Evolutionary conservation across 257 asterid species (phyloP), one percentile per base, ranked within the genome.

Genomic region (Scutellaria barbata): DNA sequence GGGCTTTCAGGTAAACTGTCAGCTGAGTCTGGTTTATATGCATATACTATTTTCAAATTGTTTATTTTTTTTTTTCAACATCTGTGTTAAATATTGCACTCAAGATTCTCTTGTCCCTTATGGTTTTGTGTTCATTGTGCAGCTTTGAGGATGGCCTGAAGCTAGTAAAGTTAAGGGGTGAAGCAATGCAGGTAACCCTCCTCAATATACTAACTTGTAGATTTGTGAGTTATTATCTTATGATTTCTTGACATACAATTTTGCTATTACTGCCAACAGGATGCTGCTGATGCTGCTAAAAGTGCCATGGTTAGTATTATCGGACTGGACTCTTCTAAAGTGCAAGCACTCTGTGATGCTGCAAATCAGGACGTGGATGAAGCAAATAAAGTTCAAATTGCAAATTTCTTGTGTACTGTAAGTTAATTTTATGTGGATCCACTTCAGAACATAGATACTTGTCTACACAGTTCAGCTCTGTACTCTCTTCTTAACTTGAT

Each of bases 61-160:
- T n/a, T 41, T 13, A 7, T 25, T 57, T 46, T 16, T 48, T 25
- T 57, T 46, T 16, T 48, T 51, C 9, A 43, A 33, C 43, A 54
- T 46, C 53, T 18, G 10, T 69, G 35, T 41, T 47, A 61, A 52
- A 47, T 64, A 42, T 71, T 47, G 41, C 42, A 46, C 4, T 53
- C 50, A 51, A 37, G 68, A 54, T 65, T 35, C n/a, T n/a, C 63
- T 66, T 33, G 12, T 65, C 51, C 73, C 50, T 65, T 68, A 25
- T 76, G 73, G 25, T 66, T 84, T 73, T 14, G 67, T 46, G 72
- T 61, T 74, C 42, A 17, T 35, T 35, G 52, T 67, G 64, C 81
- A 92, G 98, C 83, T 94, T 91, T 47, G 99, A 95, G 83, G 98
- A 95, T 82, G 99, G 99, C 76, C 88, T 95, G 82, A 89, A 84